Evolutionary conservation across 1,284 basidiomycete species (phyloP), one percentile per base, ranked within the genome.

Genomic region (Ceratobasidium sp.): DNA sequence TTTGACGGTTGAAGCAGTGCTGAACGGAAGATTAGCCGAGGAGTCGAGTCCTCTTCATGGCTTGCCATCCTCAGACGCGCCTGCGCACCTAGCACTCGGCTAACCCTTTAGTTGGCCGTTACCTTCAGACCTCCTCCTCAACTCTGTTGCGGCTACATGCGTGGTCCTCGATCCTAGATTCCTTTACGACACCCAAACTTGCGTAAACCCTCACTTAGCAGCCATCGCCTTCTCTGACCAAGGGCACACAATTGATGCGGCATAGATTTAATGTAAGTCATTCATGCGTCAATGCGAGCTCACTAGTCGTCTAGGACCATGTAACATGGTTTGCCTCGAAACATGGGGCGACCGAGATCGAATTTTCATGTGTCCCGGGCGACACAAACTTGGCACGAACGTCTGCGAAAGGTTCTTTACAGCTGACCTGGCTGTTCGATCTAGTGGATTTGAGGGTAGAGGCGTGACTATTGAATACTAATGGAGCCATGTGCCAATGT

Each of bases 101-200:
- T 70, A 52, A 38, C 41, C 46, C 33, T 82, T 84, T 52, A 85
- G 68, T 65, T 65, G 75, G 81, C 48, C 46, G 50, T 79, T 70
- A 77, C 70, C 75, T 54, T 20, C 76, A 20, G 65, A 77, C 67
- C 77, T 71, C 77, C 55, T 33, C 69, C 35, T 33, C 60, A 67
- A 69, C 68, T 60, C 46, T 44, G 41, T 20, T 57, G 20, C 59
- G 60, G 65, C 78, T 69, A 60, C 66, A 75, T 68, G 60, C 41
- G 66, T 66, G 66, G 66, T 69, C 50, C 4, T 62, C 55, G 59
- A 62, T 73, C 35, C 23, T 60, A 66, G 48, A 64, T 62, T 66
- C 52, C 12, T 38, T 3, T 67, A 77, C 18, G 35, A 48, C 74
- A 76, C 7, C 33, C 46, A 50, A 23, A 7, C 23, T 33, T 18